Percentiles rank a stretch among this genome's conserved stretches.
Conservation (phyloP, 495 filamentous ascomycete genomes). For the Parathielavia hyrcaniae region DNA sequence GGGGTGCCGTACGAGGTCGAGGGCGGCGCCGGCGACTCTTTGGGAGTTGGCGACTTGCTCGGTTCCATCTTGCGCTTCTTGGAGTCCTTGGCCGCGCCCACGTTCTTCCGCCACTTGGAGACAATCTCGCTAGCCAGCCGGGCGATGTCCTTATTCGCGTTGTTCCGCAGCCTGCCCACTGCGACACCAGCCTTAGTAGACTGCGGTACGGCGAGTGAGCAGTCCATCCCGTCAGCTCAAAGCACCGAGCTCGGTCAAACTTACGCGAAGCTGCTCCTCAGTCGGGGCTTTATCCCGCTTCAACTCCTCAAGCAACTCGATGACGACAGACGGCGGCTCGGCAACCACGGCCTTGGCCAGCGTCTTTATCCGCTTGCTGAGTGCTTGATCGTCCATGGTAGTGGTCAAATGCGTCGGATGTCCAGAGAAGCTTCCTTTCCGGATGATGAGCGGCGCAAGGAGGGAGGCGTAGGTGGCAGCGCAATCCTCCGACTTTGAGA, state of each 20-base stretch:
- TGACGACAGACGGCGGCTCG: slow-evolving; percentile 58
- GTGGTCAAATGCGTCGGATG: not conserved
- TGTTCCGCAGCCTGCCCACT: slow-evolving; percentile 73
- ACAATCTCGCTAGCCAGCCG: slow-evolving; percentile 73
- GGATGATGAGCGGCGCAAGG: not conserved
- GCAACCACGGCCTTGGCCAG: slow-evolving; percentile 69
- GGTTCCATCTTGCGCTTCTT: slow-evolving; percentile 47
- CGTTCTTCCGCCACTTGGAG: slow-evolving; percentile 75
- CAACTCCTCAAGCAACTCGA: slow-evolving; percentile 66
- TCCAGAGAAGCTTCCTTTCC: not conserved
- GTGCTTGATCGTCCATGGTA: slow-evolving; percentile 73
- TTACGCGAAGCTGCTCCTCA: slow-evolving; percentile 73
- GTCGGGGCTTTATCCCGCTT: slow-evolving; percentile 73
- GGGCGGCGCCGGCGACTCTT: slow-evolving; percentile 40
- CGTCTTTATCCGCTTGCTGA: slow-evolving; percentile 63
- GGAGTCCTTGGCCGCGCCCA: slow-evolving; percentile 60
- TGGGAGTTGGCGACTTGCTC: slow-evolving; percentile 37
- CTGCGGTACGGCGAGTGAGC: slow-evolving; percentile 33
- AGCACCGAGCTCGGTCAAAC: slow-evolving; percentile 23
- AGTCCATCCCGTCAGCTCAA: not conserved
- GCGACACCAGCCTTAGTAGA: slow-evolving; percentile 86
- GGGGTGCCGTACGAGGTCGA: slow-evolving; percentile 45
- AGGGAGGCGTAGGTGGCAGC: not conserved
- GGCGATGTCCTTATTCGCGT: slow-evolving; percentile 70
- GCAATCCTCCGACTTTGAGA: too few relatives aligned